phyloP scores from a whole-genome alignment of 2,329 filamentous ascomycete species.

The Pyricularia grisea region DNA sequence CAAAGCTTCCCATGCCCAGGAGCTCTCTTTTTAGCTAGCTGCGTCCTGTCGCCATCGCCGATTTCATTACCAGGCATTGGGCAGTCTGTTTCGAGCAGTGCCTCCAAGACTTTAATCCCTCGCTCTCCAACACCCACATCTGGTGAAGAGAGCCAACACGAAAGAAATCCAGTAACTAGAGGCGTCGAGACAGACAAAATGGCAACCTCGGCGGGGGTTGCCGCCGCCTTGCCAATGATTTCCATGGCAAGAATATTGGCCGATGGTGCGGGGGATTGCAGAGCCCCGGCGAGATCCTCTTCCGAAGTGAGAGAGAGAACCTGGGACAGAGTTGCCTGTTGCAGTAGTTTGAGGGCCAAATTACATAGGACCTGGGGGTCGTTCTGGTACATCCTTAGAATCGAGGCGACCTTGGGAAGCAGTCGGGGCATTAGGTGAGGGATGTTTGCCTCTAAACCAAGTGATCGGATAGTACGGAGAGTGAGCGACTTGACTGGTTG shows the following conservation, averaged over 20 bases:
- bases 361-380: constrained; percentile 42
- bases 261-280: constrained; percentile 43
- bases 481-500: neutral
- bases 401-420: constrained; percentile 41
- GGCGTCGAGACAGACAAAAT: constrained; percentile 39
- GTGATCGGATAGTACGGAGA: neutral
- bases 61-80: constrained; percentile 20
- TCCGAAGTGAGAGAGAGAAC: constrained; percentile 41
- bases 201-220: constrained; percentile 35
- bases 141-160: constrained; percentile 41
- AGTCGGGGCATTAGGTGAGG: constrained; percentile 40
- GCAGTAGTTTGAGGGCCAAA: constrained; percentile 46
- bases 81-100: constrained; percentile 47
- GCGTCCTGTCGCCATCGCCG: constrained; percentile 9
- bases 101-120: constrained; percentile 38
- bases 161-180: constrained; percentile 37
- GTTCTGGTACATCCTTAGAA: constrained; percentile 39
- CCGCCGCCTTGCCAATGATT: constrained; percentile 45
- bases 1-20: constrained; percentile 45
- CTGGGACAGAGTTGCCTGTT: constrained; percentile 41
- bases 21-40: constrained; percentile 26
- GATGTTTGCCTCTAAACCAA: constrained; percentile 36
- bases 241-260: constrained; percentile 49
- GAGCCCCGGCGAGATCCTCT: constrained; percentile 39
- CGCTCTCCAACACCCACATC: constrained; percentile 47